phyloP scores from a whole-genome alignment of 805 yeast species.

The Naumovozyma dairenensis region DNA sequence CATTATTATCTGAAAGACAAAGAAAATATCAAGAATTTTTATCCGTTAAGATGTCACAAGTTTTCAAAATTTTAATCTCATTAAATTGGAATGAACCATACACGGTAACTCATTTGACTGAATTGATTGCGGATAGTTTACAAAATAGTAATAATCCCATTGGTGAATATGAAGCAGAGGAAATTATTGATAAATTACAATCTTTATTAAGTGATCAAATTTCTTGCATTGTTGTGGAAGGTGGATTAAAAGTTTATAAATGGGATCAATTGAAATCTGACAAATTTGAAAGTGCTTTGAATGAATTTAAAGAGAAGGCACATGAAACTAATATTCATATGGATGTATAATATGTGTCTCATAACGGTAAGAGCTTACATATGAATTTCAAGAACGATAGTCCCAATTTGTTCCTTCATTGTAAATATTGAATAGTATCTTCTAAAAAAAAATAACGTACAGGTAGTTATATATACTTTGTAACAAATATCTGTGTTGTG shows the following conservation, averaged over 20 bases:
- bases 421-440: no score
- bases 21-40: slow-evolving; percentile 21
- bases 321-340: no score
- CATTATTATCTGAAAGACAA: slow-evolving; percentile 20
- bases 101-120: slow-evolving; percentile 19
- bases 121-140: slow-evolving; percentile 24
- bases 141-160: slow-evolving; percentile 28
- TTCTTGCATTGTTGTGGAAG: slow-evolving; percentile 15
- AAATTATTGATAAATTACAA: slow-evolving; percentile 17
- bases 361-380: no score
- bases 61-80: slow-evolving; percentile 20
- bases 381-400: no score
- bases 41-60: slow-evolving; percentile 22
- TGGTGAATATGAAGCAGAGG: slow-evolving; percentile 20
- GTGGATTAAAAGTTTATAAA: slow-evolving; percentile 23
- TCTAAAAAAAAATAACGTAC: no score
- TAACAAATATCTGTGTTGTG: no score
- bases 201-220: slow-evolving; percentile 10
- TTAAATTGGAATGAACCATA: slow-evolving; percentile 20
- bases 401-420: no score
- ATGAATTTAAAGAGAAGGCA: no score
- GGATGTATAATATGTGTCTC: no score
- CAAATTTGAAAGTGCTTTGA: no score
- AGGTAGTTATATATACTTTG: no score
- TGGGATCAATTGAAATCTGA: slow-evolving; percentile 22